These are phyloP conservation scores for Pichia nanzhaoensis DNA, from an alignment of 805 yeast genomes.

Conservation along the genomic window DNA sequence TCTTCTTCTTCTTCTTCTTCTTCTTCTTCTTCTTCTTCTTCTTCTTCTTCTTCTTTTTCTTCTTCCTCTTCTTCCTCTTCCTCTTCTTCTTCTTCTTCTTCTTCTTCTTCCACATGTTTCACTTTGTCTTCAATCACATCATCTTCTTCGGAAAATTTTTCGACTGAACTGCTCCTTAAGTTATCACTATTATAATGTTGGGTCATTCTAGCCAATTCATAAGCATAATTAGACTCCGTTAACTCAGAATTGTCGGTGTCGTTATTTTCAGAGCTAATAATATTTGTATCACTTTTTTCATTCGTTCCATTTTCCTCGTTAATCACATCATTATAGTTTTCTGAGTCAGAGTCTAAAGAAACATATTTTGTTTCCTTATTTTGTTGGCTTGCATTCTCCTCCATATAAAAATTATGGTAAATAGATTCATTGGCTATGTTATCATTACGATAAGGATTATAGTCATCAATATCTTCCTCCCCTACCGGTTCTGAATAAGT, in stretches of 20 bases:
- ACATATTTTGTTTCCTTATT: neutral
- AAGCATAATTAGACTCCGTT: neutral
- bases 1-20: neutral
- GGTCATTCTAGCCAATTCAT: constrained; percentile 7
- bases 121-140: constrained; percentile 11
- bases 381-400: constrained; percentile 1
- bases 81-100: constrained; percentile 9
- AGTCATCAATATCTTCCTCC: neutral
- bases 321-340: neutral
- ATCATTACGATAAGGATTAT: neutral
- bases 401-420: constrained; percentile 4
- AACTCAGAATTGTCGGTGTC: neutral
- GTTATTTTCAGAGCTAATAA: constrained; percentile 1
- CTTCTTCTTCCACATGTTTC: constrained; percentile 7
- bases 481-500: neutral
- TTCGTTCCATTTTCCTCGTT: constrained; percentile 7
- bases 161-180: neutral
- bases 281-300: constrained; percentile 10
- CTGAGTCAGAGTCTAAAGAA: constrained; percentile 8
- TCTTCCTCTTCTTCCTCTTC: constrained; percentile 8
- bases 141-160: constrained; percentile 4
- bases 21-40: constrained; percentile 1
- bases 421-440: neutral
- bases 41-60: constrained; percentile 1
- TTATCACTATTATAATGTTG: constrained; percentile 1